phyloP scores from a whole-genome alignment of 768 basidiomycete species.

The Clavaria fumosa region DNA sequence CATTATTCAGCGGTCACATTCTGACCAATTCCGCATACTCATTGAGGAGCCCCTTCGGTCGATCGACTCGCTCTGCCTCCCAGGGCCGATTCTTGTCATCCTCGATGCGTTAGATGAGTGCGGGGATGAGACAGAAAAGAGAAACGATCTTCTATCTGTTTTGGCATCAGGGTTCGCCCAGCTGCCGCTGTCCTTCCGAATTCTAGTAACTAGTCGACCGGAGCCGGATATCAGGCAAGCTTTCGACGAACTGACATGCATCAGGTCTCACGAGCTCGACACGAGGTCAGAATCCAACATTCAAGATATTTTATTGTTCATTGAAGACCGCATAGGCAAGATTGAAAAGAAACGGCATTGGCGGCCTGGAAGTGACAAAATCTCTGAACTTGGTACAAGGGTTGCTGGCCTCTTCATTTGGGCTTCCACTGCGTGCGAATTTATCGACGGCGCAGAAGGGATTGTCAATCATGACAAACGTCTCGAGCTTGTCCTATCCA shows the following conservation, averaged over 20 bases:
- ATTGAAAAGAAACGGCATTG: neutral
- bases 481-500: neutral
- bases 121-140: neutral
- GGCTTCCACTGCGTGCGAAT: neutral
- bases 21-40: slow-evolving; percentile 20
- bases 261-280: neutral
- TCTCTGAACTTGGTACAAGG: neutral
- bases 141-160: neutral
- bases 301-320: neutral
- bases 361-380: neutral
- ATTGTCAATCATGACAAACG: neutral
- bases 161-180: neutral
- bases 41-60: slow-evolving; percentile 17
- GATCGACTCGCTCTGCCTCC: neutral
- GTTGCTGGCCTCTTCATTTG: neutral
- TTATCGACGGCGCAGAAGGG: neutral
- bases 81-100: neutral
- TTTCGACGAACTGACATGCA: neutral
- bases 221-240: neutral
- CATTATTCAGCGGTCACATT: slow-evolving; percentile 17
- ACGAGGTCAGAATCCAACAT: neutral
- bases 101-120: neutral
- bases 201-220: neutral
- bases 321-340: neutral
- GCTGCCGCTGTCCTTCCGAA: neutral